Conservation (phyloP, 2,329 filamentous ascomycete species). For the Stemphylium lycopersici region DNA sequence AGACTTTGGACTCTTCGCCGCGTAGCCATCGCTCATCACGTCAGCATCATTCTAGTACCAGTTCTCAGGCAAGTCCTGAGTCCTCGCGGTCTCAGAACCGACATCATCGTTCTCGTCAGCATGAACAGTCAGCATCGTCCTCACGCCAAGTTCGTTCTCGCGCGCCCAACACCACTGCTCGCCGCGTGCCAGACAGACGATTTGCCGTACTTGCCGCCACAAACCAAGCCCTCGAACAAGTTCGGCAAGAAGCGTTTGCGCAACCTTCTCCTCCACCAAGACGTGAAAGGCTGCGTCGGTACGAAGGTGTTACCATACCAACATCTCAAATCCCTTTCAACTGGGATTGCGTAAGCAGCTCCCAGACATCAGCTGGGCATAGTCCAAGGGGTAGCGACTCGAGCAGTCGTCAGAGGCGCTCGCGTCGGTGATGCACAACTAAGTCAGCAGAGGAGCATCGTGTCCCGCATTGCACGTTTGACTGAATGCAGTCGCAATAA, state of each 20-base stretch:
- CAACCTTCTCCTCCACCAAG: conserved; percentile 43
- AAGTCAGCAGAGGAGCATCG: background rate
- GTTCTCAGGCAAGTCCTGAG: conserved; percentile 14
- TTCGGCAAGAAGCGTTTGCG: conserved; percentile 45
- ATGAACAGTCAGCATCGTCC: conserved; percentile 29
- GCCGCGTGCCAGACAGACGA: conserved; percentile 44
- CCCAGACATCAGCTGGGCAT: conserved; percentile 37
- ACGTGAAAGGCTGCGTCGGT: conserved; percentile 39
- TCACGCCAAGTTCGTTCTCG: conserved; percentile 36
- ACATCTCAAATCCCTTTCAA: conserved; percentile 43
- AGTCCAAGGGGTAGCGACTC: conserved; percentile 18
- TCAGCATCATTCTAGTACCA: conserved; percentile 26
- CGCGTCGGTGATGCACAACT: conserved; percentile 26
- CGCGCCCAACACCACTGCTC: conserved; percentile 43
- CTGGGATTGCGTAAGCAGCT: conserved; percentile 47
- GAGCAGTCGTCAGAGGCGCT: conserved; percentile 32
- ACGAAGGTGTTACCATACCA: conserved; percentile 40
- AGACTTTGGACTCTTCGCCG: conserved; percentile 37
- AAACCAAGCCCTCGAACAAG: conserved; percentile 44
- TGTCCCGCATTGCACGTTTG: background rate
- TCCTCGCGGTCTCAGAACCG: conserved; percentile 33
- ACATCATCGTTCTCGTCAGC: conserved; percentile 38
- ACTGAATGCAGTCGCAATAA: background rate
- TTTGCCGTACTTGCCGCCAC: conserved; percentile 48
- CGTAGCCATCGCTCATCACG: conserved; percentile 38